Evolutionary conservation across 2,329 filamentous ascomycete genomes (phyloP).

Genomic region (Beauveria rudraprayagi): DNA sequence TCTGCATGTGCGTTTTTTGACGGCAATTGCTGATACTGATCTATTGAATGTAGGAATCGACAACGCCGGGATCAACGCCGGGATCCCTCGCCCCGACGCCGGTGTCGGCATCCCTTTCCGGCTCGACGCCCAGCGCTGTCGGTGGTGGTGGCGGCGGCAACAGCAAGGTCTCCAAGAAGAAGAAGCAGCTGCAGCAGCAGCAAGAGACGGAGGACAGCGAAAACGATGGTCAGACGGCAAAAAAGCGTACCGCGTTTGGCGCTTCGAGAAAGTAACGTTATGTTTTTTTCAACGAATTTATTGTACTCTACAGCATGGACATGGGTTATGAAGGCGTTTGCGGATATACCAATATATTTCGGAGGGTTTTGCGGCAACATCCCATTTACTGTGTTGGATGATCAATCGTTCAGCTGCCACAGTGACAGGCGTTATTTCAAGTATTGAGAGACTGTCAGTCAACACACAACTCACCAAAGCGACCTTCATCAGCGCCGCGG

Average conservation of each 20-base stretch:
- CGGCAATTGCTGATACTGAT: no score
- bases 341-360: neutral
- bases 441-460: no score
- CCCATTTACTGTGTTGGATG: no score
- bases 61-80: conserved; percentile 38
- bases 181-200: conserved; percentile 20
- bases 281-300: neutral
- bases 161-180: conserved; percentile 48
- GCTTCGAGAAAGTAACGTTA: conserved; percentile 39
- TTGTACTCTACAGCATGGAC: neutral
- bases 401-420: no score
- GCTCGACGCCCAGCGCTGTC: conserved; percentile 40
- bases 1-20: neutral
- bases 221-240: conserved; percentile 43
- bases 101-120: conserved; percentile 40
- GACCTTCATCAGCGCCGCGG: no score
- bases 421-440: no score
- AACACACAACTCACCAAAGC: no score
- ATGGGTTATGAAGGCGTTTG: conserved; percentile 6
- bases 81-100: conserved; percentile 46
- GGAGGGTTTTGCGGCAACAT: neutral
- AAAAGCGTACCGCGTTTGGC: conserved; percentile 52
- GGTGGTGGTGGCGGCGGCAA: conserved; percentile 31
- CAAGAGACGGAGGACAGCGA: conserved; percentile 47
- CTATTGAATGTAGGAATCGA: conserved; percentile 27